Conservation (phyloP, 2,329 filamentous ascomycete species). For the Hypoxylon rubiginosum region DNA sequence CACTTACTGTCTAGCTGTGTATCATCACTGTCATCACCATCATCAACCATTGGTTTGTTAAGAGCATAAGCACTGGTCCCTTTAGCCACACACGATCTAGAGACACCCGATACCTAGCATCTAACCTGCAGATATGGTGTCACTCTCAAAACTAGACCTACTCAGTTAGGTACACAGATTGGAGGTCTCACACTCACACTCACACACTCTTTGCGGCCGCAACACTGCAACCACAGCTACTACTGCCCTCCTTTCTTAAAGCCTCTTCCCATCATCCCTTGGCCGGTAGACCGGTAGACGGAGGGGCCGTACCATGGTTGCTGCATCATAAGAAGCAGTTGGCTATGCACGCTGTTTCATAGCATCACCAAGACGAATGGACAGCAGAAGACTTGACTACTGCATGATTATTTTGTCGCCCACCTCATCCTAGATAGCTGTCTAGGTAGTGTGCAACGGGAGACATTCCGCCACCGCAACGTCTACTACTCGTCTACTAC, state of each 20-base stretch:
- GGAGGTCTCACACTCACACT: neutral
- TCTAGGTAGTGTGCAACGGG: constrained; percentile 7
- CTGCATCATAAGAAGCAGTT: constrained; percentile 10
- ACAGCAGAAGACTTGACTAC: constrained; percentile 6
- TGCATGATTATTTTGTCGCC: constrained; percentile 34
- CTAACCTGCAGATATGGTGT: constrained; percentile 33
- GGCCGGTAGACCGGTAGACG: constrained; percentile 11
- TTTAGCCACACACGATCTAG: constrained; percentile 9
- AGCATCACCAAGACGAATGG: constrained; percentile 25
- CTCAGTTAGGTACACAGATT: constrained; percentile 14
- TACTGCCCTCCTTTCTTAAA: constrained; percentile 1
- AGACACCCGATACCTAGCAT: constrained; percentile 8
- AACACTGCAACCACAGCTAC: constrained; percentile 6
- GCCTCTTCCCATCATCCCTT: neutral
- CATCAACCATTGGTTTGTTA: neutral
- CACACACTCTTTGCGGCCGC: constrained; percentile 8
- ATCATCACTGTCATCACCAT: no score
- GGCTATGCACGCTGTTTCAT: constrained; percentile 22
- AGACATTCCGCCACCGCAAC: constrained; percentile 15
- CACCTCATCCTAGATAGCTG: constrained; percentile 16
- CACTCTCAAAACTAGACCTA: constrained; percentile 28
- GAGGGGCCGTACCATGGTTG: neutral
- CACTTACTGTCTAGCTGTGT: neutral
- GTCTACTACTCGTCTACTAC: constrained; percentile 4
- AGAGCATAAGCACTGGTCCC: neutral